Evolutionary conservation across 2,329 filamentous ascomycete genomes (phyloP).

Genomic region (Colletotrichum musae): DNA sequence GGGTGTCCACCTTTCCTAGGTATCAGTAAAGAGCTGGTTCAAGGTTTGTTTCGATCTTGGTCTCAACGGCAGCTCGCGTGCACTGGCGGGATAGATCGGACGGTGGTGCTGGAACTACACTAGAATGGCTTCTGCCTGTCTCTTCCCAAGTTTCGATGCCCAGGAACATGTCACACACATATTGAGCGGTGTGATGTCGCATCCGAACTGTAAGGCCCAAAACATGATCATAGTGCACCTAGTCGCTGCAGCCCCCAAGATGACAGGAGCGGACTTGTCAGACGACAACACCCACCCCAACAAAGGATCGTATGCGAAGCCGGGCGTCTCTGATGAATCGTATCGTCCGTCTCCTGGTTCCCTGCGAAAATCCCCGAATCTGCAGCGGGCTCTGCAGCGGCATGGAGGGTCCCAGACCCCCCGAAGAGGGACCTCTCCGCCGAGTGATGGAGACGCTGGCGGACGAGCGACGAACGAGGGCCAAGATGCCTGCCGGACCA

Average conservation of each 20-base stretch:
- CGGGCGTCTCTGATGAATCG: slow-evolving; percentile 24
- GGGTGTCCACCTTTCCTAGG: slow-evolving; percentile 11
- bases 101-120: slow-evolving; percentile 14
- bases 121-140: slow-evolving; percentile 21
- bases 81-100: slow-evolving; percentile 33
- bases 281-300: background rate
- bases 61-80: slow-evolving; percentile 33
- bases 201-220: slow-evolving; percentile 22
- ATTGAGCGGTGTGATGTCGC: slow-evolving; percentile 33
- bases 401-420: slow-evolving; percentile 35
- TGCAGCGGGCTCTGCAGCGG: slow-evolving; percentile 40
- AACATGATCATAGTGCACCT: background rate
- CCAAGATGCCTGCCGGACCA: slow-evolving; percentile 31
- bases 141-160: slow-evolving; percentile 5
- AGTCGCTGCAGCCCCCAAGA: background rate
- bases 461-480: slow-evolving; percentile 27
- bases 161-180: slow-evolving; percentile 23
- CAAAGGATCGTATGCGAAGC: slow-evolving; percentile 7
- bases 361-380: slow-evolving; percentile 40
- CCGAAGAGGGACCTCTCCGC: slow-evolving; percentile 24
- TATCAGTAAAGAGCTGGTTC: slow-evolving; percentile 20
- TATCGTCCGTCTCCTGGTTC: slow-evolving; percentile 22
- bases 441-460: slow-evolving; percentile 31
- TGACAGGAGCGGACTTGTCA: background rate
- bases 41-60: slow-evolving; percentile 39